Evolutionary conservation across 345 rosid genomes (phyloP), one percentile per base, ranked within the genome.

Genomic region (Citrus glauca): DNA sequence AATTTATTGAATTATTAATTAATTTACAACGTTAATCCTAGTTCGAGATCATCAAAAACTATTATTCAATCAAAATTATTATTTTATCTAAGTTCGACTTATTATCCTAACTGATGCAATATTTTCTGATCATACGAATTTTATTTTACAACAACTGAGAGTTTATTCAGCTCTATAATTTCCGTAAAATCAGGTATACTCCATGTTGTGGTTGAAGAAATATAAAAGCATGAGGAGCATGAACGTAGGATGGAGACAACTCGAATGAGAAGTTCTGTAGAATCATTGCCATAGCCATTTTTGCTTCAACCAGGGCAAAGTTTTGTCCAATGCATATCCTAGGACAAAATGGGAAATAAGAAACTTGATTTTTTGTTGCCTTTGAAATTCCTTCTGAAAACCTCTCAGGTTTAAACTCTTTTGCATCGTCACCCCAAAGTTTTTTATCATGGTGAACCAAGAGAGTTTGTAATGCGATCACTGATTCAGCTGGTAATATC

Each of bases 141-240:
- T 10, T 10, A 10, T 42, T 42, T 42, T 42, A 42, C 16, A 42
- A 42, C 48, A 42, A 42, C 16, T 2, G 48, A 10, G 48, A 42
- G 48, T 42, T n/a, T 59, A 8, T 59, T n/a, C 7, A 6, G 27
- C 38, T 20, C 22, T 60, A 37, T 17, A 72, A 37, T 74, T 82
- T 83, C 1, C 74, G 73, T 48, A 89, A 77, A 68, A 85, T 82
- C 37, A 87, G 24, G 28, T 80, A 87, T 53, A 85, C 86, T 64
- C 91, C 91, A 73, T 80, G 80, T 69, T 88, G 86, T 19, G 90
- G 90, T 25, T 82, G 84, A 33, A 89, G 78, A 19, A 88, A 81
- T 7, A 81, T 7, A 33, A 78, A 65, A 3, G 78, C 63, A 66
- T 78, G 30, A 17, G 92, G 91, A 77, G 92, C 88, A 79, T 89